Evolutionary conservation across 768 basidiomycete species (phyloP).

Genomic region (Macrolepiota fuliginosa): DNA sequence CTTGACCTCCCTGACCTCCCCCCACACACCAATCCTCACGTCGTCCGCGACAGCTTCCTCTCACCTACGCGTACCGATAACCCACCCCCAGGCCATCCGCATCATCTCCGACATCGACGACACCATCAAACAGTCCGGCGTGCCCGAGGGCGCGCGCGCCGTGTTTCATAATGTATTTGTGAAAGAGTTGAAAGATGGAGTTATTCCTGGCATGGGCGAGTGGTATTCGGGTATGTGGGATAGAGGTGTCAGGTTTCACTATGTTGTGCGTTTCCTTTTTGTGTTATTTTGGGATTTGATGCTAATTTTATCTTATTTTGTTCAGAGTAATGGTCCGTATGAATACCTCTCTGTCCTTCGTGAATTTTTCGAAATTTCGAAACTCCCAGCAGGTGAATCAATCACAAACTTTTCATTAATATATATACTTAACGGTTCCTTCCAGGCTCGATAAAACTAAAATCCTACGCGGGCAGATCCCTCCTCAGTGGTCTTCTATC

Average conservation of each 20-base stretch:
- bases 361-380: conserved; percentile 70
- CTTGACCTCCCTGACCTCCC: conserved; percentile 13
- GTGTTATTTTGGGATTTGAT: conserved; percentile 25
- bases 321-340: conserved; percentile 80
- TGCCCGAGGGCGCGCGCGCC: conserved; percentile 75
- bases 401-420: neutral
- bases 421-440: neutral
- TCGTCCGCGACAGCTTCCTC: conserved; percentile 3
- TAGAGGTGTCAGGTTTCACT: conserved; percentile 79
- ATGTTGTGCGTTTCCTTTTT: conserved; percentile 53
- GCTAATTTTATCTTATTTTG: neutral
- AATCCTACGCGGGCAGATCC: conserved; percentile 82
- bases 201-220: conserved; percentile 80
- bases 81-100: conserved; percentile 57
- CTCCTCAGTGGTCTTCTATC: conserved; percentile 82
- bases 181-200: conserved; percentile 71
- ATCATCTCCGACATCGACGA: conserved; percentile 95
- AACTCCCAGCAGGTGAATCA: conserved; percentile 58
- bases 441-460: conserved; percentile 73
- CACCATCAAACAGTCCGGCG: conserved; percentile 79
- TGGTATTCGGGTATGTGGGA: conserved; percentile 74
- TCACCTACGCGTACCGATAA: conserved; percentile 46
- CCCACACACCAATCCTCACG: neutral
- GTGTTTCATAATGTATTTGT: conserved; percentile 94
- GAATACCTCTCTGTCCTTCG: conserved; percentile 78